These are phyloP conservation scores for Rhododendron kiyosumense DNA, from an alignment of 148 eudicot genomes.

Conservation along the genomic window DNA sequence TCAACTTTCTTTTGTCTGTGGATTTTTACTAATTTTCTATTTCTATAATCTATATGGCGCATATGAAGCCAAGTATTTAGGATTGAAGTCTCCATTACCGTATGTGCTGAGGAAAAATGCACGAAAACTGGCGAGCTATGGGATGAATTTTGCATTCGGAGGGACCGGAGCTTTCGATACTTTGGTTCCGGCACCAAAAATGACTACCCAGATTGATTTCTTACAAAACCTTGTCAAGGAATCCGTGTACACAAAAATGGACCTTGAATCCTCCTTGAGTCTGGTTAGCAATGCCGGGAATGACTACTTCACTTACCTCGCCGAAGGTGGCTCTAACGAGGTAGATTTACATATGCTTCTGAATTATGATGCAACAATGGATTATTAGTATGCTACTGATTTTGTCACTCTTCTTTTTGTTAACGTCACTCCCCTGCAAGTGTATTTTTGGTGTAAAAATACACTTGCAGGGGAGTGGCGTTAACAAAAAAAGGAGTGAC, in stretches of 20 bases:
- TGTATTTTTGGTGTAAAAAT: too few relatives aligned
- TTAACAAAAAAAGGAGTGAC: too few relatives aligned
- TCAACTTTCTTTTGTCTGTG: background rate
- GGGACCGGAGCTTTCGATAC: slow-evolving; percentile 73
- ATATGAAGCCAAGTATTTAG: slow-evolving; percentile 45
- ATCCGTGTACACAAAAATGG: slow-evolving; percentile 26
- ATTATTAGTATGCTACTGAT: too few relatives aligned
- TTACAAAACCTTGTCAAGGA: slow-evolving; percentile 36
- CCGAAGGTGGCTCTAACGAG: slow-evolving; percentile 43
- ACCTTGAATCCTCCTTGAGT: slow-evolving; percentile 38
- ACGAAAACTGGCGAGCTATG: slow-evolving; percentile 18
- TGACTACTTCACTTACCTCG: slow-evolving; percentile 48
- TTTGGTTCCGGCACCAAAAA: slow-evolving; percentile 48
- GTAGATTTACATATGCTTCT: slow-evolving; percentile 18
- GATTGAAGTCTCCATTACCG: slow-evolving; percentile 47
- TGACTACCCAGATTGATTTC: slow-evolving; percentile 71
- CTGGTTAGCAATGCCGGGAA: slow-evolving; percentile 62
- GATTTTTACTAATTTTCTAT: background rate
- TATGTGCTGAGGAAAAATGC: slow-evolving; percentile 29
- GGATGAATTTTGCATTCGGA: slow-evolving; percentile 75
- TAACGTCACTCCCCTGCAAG: too few relatives aligned
- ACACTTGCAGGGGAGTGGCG: too few relatives aligned
- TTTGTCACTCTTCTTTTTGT: too few relatives aligned
- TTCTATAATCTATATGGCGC: background rate
- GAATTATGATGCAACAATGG: too few relatives aligned